Base-by-base conservation (phyloP, 805 yeast genomes). In the Saccharomycopsis babjevae region DNA sequence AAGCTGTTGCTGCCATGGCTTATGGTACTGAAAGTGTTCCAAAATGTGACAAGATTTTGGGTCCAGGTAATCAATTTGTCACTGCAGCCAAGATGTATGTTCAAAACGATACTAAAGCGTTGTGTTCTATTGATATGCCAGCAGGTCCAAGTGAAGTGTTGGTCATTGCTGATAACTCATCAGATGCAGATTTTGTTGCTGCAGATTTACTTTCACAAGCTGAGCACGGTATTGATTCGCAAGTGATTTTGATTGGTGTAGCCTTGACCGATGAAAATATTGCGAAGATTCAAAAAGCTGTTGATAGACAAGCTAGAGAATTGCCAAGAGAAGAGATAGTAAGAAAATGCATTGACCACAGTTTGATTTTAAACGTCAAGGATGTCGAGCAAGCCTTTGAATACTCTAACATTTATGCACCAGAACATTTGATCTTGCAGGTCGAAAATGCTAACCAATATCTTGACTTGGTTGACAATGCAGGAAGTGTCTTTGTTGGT, bases 131-230 rank as follows among this genome's bases (percentile, higher is more conserved):
- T 67, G 99, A 94, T 73, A 93, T 94, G 98, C 99, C 99, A 57
- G 99, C 99, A 30, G 99, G 99, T 10, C 99, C 99, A 34, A 88
- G 96, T 58, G 99, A 94, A 75, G 99, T 94, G 28, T 79, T 94
- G 62, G 99, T 93, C n/a, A 78, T 94, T 67, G 96, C 97, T 56
- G 99, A 94, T 72, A 82, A 78, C 62, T 70, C 80, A 55, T 89
- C 97, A 13, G 97, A 91, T 74, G 93, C 96, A 28, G 97, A 91
- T 69, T 94, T 89, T 73, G 99, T 94, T 36, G 99, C 97, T n/a
- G 83, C 91, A 66, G 99, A 94, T 73, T 79, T 94, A 70, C 79
- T 94, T 62, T 92, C 98, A 0, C 99, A 94, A 76, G 99, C 99
- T 34, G 99, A 94, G 77, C 99, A 94, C 72, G 99, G 99, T 66